phyloP scores from a whole-genome alignment of 2,329 filamentous ascomycete species.

The Neopestalotiopsis rosae region DNA sequence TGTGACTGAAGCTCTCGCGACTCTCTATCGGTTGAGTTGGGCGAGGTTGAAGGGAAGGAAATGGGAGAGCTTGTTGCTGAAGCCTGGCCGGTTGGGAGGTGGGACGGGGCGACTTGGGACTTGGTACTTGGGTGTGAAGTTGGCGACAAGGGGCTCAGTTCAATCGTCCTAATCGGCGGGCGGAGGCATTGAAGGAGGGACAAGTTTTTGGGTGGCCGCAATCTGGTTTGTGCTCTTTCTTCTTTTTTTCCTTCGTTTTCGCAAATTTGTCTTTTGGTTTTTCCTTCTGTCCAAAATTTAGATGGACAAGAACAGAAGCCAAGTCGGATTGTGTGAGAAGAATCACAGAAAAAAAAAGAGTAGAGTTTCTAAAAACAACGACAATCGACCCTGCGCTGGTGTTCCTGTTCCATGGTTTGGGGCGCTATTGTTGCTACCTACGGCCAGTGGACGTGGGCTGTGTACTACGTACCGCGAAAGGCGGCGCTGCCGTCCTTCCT shows the following conservation, averaged over 20 bases:
- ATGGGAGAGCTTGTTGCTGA: not conserved
- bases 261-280: not conserved
- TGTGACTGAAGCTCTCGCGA: not conserved
- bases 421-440: not conserved
- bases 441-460: not conserved
- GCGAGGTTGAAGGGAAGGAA: not conserved
- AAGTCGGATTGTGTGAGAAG: not conserved
- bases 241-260: not conserved
- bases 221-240: not conserved
- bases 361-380: not conserved
- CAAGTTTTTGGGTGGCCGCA: not conserved
- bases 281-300: not conserved
- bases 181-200: constrained; percentile 25
- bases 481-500: not conserved
- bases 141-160: constrained; percentile 8
- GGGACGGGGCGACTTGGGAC: constrained; percentile 10
- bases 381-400: not conserved
- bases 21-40: not conserved
- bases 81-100: constrained; percentile 10
- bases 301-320: not conserved
- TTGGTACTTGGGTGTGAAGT: constrained; percentile 3
- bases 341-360: not conserved
- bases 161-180: constrained; percentile 10
- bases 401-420: not conserved
- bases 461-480: not conserved